A percentile compares a stretch with the other conserved stretches of the same genome.
These are phyloP conservation scores for Pseudogymnoascus sp. DNA, from an alignment of 2,329 filamentous ascomycete species.

Conservation along the genomic window DNA sequence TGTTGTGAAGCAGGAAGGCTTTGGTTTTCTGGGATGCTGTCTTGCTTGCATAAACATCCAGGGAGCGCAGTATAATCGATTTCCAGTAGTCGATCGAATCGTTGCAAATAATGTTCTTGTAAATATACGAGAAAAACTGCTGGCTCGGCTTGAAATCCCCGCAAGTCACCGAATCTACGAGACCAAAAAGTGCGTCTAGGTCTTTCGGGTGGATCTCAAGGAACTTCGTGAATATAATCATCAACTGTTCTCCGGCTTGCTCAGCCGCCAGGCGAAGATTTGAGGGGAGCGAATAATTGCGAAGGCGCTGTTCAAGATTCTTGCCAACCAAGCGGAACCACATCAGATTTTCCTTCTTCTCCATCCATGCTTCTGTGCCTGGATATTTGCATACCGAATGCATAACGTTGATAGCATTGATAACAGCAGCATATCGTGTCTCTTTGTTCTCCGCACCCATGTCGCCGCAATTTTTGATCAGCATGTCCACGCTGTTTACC, in stretches of 20 bases:
- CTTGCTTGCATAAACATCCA: slow-evolving; percentile 79
- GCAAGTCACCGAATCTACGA: slow-evolving; percentile 76
- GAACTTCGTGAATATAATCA: slow-evolving; percentile 76
- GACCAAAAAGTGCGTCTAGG: slow-evolving; percentile 72
- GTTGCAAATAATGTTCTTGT: slow-evolving; percentile 73
- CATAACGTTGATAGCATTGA: slow-evolving; percentile 83
- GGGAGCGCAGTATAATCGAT: slow-evolving; percentile 70
- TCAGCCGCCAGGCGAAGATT: slow-evolving; percentile 75
- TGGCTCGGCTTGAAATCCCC: slow-evolving; percentile 75
- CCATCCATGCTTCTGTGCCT: slow-evolving; percentile 63
- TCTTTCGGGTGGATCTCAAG: slow-evolving; percentile 68
- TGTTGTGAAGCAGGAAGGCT: slow-evolving; percentile 81
- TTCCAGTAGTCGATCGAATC: slow-evolving; percentile 83
- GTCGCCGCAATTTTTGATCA: slow-evolving; percentile 63
- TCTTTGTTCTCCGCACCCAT: slow-evolving; percentile 60
- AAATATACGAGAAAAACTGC: slow-evolving; percentile 73
- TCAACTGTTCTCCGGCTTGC: slow-evolving; percentile 82
- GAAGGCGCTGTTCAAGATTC: slow-evolving; percentile 69
- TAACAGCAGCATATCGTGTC: slow-evolving; percentile 59
- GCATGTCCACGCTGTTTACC: slow-evolving; percentile 62
- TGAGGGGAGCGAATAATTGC: slow-evolving; percentile 60
- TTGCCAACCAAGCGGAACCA: slow-evolving; percentile 64
- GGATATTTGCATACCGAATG: slow-evolving; percentile 66
- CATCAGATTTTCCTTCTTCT: slow-evolving; percentile 52
- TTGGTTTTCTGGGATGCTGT: slow-evolving; percentile 81